A percentile compares a stretch with the other conserved stretches of the same genome.
phyloP scores from a whole-genome alignment of 441 rosid species.

The Croton laevigatus region DNA sequence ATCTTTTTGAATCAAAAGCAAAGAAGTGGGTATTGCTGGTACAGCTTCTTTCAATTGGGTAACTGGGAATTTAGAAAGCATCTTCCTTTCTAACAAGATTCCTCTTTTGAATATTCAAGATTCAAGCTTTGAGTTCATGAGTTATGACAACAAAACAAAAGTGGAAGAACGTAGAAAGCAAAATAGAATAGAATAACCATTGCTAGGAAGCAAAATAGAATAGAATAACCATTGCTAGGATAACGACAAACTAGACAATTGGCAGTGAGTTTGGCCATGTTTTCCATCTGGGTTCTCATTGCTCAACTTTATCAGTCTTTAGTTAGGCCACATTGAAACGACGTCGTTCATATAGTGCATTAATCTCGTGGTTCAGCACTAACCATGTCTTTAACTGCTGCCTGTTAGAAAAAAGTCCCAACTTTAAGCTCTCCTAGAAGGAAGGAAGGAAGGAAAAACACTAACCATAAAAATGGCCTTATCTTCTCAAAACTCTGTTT shows the following conservation, averaged over 20 bases:
- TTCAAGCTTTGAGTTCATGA: conserved; percentile 7
- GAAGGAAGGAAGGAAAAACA: no score
- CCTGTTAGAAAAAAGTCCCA: background rate
- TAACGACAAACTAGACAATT: background rate
- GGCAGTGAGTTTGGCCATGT: conserved; percentile 3
- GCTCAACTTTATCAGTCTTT: no score
- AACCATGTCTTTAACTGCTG: background rate
- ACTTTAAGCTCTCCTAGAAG: background rate
- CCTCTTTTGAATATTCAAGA: conserved; percentile 5
- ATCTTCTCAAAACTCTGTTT: conserved; percentile 24
- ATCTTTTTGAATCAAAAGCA: conserved; percentile 22
- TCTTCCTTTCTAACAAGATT: background rate
- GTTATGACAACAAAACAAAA: background rate
- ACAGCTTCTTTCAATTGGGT: conserved; percentile 24
- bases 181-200: background rate
- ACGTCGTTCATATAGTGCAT: no score
- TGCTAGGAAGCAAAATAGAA: background rate
- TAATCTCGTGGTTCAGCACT: background rate
- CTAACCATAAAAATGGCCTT: conserved; percentile 15
- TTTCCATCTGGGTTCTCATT: background rate
- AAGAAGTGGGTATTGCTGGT: conserved; percentile 23
- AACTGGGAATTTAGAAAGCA: conserved; percentile 30
- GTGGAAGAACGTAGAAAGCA: background rate
- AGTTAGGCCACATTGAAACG: no score
- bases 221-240: background rate